These are phyloP conservation scores for Haplosporangium sp. DNA, from an alignment of 371 early-diverging fungal genomes.

Conservation along the genomic window DNA sequence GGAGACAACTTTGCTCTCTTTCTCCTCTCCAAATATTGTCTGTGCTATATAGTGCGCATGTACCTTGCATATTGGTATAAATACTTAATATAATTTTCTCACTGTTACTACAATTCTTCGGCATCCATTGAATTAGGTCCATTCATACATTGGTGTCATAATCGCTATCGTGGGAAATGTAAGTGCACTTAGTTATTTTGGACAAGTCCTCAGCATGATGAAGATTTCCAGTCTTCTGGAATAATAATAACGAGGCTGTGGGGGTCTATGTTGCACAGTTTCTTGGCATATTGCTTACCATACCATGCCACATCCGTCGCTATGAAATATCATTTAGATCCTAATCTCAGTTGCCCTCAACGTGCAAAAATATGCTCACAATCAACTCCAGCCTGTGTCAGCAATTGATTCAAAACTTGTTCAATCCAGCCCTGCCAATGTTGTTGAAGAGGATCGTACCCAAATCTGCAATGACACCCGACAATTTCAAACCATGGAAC, in stretches of 20 bases:
- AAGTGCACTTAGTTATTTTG: conserved; percentile 30
- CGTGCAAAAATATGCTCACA: conserved; percentile 74
- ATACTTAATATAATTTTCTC: background rate
- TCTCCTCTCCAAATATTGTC: background rate
- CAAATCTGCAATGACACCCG: conserved; percentile 11
- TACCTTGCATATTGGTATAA: background rate
- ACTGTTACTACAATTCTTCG: background rate
- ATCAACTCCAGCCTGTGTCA: conserved; percentile 42
- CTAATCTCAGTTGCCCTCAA: conserved; percentile 78
- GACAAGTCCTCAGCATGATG: background rate
- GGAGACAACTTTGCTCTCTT: background rate
- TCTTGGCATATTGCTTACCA: conserved; percentile 4
- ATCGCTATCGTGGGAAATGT: conserved; percentile 75
- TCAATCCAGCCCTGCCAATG: conserved; percentile 14
- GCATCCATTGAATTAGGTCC: conserved; percentile 42
- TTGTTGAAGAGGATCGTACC: conserved; percentile 21
- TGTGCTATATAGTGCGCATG: background rate
- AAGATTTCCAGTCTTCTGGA: background rate
- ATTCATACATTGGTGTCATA: conserved; percentile 72
- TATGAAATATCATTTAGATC: conserved; percentile 55
- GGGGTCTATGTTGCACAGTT: background rate
- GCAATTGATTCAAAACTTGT: conserved; percentile 15
- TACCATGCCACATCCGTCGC: conserved; percentile 4
- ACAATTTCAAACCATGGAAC: background rate
- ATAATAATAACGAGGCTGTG: too few species aligned